Base-by-base conservation (phyloP, 345 rosid species). In the Mallotus nudiflorus region DNA sequence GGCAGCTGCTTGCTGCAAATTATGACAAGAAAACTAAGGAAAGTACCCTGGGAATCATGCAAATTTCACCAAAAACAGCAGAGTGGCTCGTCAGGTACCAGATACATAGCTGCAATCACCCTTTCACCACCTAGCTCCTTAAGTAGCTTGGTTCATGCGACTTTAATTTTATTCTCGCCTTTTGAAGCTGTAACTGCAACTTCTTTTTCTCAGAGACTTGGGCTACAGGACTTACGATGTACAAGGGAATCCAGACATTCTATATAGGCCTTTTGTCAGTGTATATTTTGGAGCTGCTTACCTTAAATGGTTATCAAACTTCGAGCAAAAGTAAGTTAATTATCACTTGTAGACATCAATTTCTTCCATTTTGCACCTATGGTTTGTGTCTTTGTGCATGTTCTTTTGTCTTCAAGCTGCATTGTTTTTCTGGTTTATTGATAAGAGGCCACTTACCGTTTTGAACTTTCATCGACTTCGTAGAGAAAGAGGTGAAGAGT, bases 401-500 rank as follows among this genome's bases (percentile, higher is more conserved):
- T 15, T 46, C 58, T 7, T 52, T 62, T 69, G 28, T 67, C 33
- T 18, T 9, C 24, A 9, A 6, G 71, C 50, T 18, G n/a, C n/a
- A n/a, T n/a, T n/a, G n/a, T n/a, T n/a, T n/a, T n/a, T n/a, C n/a
- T n/a, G n/a, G n/a, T n/a, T n/a, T n/a, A n/a, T n/a, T n/a, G n/a
- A n/a, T n/a, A n/a, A n/a, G n/a, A n/a, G n/a, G n/a, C n/a, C n/a
- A n/a, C n/a, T n/a, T n/a, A 27, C 35, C 35, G 45, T 22, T 37
- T 35, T 56, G 50, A 44, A 44, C 56, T 66, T n/a, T 35, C 3
- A n/a, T 44, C 1, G 25, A 15, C 16, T 77, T 73, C 73, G 81
- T 83, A 95, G 99, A 78, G 87, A 73, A 78, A 86, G 96, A 83
- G 83, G 88, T 16, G 99, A 95, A 82, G 99, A 95, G 84, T 95